A percentile compares a stretch with the other conserved stretches of the same genome.
These are phyloP conservation scores for Hortiboletus campestris DNA, from an alignment of 768 basidiomycete species.

Conservation along the genomic window DNA sequence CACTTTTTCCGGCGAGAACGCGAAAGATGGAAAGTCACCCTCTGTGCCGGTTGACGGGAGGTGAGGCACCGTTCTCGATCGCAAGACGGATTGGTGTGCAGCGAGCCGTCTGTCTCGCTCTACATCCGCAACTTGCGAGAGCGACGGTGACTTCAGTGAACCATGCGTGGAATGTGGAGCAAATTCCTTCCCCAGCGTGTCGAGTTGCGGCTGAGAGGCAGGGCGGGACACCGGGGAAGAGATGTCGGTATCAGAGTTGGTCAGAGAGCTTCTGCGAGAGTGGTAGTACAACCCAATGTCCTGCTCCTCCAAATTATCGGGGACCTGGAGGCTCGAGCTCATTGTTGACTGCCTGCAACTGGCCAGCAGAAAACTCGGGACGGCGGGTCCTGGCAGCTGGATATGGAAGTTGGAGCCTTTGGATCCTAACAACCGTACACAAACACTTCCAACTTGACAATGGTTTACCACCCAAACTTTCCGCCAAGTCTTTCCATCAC, in stretches of 20 bases:
- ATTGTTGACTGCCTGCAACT: conserved; percentile 1
- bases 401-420: conserved; percentile 1
- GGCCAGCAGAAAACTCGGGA: neutral
- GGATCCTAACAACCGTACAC: conserved; percentile 12
- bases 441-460: neutral
- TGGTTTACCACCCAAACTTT: conserved; percentile 39
- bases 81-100: conserved; percentile 31
- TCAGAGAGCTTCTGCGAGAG: conserved; percentile 25
- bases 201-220: conserved; percentile 14
- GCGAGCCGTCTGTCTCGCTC: conserved; percentile 11
- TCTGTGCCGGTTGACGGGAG: conserved; percentile 36
- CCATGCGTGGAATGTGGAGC: neutral
- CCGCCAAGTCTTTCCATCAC: conserved; percentile 42
- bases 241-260: conserved; percentile 25
- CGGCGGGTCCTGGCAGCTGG: neutral
- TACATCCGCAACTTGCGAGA: conserved; percentile 28
- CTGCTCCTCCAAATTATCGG: conserved; percentile 25
- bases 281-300: conserved; percentile 28
- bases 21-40: conserved; percentile 41
- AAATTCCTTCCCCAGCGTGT: neutral
- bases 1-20: conserved; percentile 47
- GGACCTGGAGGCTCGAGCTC: conserved; percentile 9
- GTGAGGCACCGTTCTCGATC: conserved; percentile 48
- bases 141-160: conserved; percentile 35
- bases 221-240: conserved; percentile 19